Evolutionary conservation across 768 basidiomycete genomes (phyloP), one percentile per base, ranked within the genome.

Genomic region (Boletus tylopilopsis): DNA sequence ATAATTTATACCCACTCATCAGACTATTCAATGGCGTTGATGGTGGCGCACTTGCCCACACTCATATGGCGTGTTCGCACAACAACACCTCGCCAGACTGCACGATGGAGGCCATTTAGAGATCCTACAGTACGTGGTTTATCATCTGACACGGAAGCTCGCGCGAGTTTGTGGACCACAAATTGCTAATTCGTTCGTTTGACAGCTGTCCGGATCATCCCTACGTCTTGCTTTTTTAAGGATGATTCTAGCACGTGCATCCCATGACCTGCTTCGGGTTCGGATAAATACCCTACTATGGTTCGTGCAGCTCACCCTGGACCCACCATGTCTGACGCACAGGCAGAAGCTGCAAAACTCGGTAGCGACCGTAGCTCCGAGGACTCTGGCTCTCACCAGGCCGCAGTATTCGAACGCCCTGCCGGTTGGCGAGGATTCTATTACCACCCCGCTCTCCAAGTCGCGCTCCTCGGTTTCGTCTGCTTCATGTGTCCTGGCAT

Each of bases 391-490:
- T 52, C 53, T 16, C 53, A 47, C 25, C 50, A 45, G 24, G 29
- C 53, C 25, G 60, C 65, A 54, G 55, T 74, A 45, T 75, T 71
- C 59, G 70, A 75, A 45, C 75, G 76, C 35, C 81, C 76, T 1
- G 73, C 62, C 1, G 81, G 83, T 35, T 58, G 82, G 58, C 77
- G 70, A 58, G 73, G 78, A 6, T 21, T 81, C 25, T 85, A 84
- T 63, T 76, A 78, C 51, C 75, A 85, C 53, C 79, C 83, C 0
- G 1, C 48, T 19, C 29, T 55, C 13, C 65, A 67, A 46, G 69
- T 86, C 42, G 46, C 46, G 0, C 69, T 90, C 66, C 72, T 89
- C 16, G 88, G 85, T 35, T 74, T 89, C 40, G 80, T 89, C 22
- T 66, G 59, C 52, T 82, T 82, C 62, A 79, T 82, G 80, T 55